A percentile compares a stretch with the other conserved stretches of the same genome.
Evolutionary conservation across 257 asterid genomes (phyloP).

Genomic region (Ocimum tenuiflorum): DNA sequence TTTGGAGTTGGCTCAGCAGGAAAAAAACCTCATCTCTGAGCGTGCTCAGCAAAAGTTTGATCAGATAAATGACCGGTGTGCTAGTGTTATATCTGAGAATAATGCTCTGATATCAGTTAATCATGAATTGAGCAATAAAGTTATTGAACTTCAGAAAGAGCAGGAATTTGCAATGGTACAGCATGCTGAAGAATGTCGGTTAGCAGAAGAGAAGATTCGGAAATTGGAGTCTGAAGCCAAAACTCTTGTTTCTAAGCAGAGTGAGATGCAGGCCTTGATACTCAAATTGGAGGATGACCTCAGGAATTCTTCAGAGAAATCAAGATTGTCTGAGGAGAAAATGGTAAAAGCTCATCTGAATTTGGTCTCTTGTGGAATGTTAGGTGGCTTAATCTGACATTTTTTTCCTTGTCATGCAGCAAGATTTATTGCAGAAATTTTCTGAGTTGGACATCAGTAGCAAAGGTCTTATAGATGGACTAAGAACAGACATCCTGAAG

Average conservation of each 20-base stretch:
- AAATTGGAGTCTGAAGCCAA: conserved; percentile 67
- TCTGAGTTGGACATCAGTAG: conserved; percentile 60
- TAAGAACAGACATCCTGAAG: conserved; percentile 47
- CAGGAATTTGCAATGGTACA: conserved; percentile 82
- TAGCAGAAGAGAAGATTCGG: conserved; percentile 64
- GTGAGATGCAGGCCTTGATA: conserved; percentile 53
- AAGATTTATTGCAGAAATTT: conserved; percentile 51
- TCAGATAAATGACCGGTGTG: conserved; percentile 42
- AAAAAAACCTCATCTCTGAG: conserved; percentile 55
- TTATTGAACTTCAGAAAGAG: conserved; percentile 76
- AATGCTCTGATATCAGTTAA: conserved; percentile 45
- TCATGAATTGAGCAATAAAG: conserved; percentile 53
- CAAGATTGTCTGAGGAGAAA: conserved; percentile 54
- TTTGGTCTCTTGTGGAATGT: conserved; percentile 22
- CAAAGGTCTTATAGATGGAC: conserved; percentile 48
- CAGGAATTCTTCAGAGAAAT: conserved; percentile 46
- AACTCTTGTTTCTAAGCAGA: conserved; percentile 52
- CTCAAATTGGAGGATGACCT: conserved; percentile 53
- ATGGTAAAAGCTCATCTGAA: conserved; percentile 49
- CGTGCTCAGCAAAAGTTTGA: conserved; percentile 61
- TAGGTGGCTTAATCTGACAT: conserved; percentile 10
- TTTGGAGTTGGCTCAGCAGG: conserved; percentile 57
- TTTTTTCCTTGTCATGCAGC: conserved; percentile 49
- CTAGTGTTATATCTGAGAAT: conserved; percentile 51
- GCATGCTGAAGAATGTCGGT: conserved; percentile 85